Conservation (phyloP, 352 stramenopile species). For the Globisporangium nunn region DNA sequence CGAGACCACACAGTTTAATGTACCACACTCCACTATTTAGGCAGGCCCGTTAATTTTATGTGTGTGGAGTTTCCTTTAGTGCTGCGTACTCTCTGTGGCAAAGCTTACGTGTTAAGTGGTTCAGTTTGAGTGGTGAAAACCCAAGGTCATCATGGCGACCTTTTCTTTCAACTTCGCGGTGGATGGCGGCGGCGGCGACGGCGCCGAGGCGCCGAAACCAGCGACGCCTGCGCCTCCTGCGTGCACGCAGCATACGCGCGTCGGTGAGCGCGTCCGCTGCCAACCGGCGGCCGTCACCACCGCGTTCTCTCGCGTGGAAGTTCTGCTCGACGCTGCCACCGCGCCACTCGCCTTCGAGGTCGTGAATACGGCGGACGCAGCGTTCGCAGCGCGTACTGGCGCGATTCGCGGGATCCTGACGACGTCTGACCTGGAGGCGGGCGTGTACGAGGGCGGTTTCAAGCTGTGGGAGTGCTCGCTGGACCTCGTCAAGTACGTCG, state of each 20-base stretch:
- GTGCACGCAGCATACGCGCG: slow-evolving; percentile 21
- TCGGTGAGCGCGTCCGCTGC: slow-evolving; percentile 50
- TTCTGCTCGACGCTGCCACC: slow-evolving; percentile 13
- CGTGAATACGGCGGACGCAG: slow-evolving; percentile 46
- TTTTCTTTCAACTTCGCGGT: slow-evolving; percentile 76
- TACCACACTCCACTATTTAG: no score
- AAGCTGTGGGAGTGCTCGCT: slow-evolving; percentile 83
- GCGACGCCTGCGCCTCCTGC: neutral
- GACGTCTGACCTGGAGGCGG: slow-evolving; percentile 65
- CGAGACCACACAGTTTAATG: no score
- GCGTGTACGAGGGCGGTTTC: slow-evolving; percentile 84
- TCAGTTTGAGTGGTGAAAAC: neutral
- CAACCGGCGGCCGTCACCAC: neutral
- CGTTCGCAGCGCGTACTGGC: slow-evolving; percentile 47
- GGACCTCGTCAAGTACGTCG: slow-evolving; percentile 57
- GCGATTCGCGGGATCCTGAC: slow-evolving; percentile 58
- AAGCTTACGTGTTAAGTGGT: neutral
- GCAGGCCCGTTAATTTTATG: no score
- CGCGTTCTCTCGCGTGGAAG: slow-evolving; percentile 26
- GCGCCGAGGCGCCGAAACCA: neutral
- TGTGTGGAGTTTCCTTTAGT: no score
- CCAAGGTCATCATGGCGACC: slow-evolving; percentile 10
- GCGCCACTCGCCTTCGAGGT: slow-evolving; percentile 40
- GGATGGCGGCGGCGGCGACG: slow-evolving; percentile 10
- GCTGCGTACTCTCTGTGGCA: no score